Evolutionary conservation across 306 rosid genomes (phyloP), one percentile per base, ranked within the genome.

Genomic region (Rosa chinensis): DNA sequence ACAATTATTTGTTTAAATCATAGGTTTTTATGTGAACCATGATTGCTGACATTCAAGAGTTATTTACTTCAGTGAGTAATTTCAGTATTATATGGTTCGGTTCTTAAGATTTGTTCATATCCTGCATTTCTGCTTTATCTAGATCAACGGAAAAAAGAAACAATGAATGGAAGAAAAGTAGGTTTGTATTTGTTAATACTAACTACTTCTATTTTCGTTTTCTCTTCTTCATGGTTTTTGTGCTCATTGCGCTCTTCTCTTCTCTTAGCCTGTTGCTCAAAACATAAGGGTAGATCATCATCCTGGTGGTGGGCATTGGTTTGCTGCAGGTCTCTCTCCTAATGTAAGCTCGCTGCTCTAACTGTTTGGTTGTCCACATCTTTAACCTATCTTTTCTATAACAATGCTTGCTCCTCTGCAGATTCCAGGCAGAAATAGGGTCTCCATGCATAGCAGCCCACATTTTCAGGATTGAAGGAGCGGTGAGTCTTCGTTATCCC

Each of bases 271-370:
- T 21, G 99, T 93, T 79, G 89, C 89, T 82, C 98, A 96, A 81
- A 90, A 85, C 79, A 78, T 96, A 66, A 90, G 89, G 87, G 99
- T 96, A 84, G 98, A 96, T 83, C 97, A 93, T 91, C 97, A 96
- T 82, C 98, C 98, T 11, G 99, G 97, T 81, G 98, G 93, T 78
- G 99, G 99, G 70, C 99, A 96, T 84, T 96, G 99, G 99, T 96
- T 96, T 90, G 98, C 98, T 66, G 99, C 99, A 81, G 99, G 99
- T 81, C 89, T 96, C 86, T 96, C 99, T 70, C 99, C 99, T 8
- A 96, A 93, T 77, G 99, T 96, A 88, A 91, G 96, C 76, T 63
- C 74, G 47, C 76, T 84, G 80, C 74, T 66, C 62, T 37, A 11
- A 67, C 35, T 49, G 47, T 69, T 77, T 81, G 83, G 66, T 76